Conservation (phyloP, 495 filamentous ascomycete genomes). For the Xylaria cubensis region DNA sequence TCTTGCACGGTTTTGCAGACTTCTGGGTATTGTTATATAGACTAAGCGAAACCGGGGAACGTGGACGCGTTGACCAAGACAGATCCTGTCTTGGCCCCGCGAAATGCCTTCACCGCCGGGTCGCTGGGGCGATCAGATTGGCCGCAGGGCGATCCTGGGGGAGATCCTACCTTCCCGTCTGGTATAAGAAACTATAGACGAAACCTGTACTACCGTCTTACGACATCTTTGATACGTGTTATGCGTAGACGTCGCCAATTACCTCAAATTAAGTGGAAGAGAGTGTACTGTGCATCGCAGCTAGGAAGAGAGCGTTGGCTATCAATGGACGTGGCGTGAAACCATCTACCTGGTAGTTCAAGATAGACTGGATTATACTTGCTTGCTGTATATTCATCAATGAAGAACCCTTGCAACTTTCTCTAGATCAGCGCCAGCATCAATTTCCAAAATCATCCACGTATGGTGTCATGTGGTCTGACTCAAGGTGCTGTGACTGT, state of each 20-base stretch:
- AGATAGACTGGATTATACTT: neutral
- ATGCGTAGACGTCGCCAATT: neutral
- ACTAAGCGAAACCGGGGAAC: neutral
- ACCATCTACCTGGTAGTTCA: neutral
- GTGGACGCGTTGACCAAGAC: neutral
- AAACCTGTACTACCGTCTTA: neutral
- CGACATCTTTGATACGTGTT: neutral
- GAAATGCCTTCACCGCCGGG: neutral
- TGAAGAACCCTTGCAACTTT: neutral
- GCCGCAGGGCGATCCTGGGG: conserved; percentile 1
- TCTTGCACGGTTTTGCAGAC: neutral
- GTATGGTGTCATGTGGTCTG: too few relatives aligned
- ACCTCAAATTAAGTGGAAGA: neutral
- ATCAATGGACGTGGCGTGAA: neutral
- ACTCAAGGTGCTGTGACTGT: too few relatives aligned
- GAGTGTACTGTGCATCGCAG: neutral
- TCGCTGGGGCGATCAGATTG: neutral
- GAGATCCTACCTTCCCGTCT: conserved; percentile 3
- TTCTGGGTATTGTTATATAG: neutral
- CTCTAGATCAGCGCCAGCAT: neutral
- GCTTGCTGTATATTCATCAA: neutral
- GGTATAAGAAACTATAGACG: neutral
- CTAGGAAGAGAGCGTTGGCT: neutral
- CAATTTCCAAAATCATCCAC: neutral
- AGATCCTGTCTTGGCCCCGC: neutral